A percentile compares a stretch with the other conserved stretches of the same genome.
phyloP scores from a whole-genome alignment of 1,284 basidiomycete genomes.

The Pseudozyma thailandica region DNA sequence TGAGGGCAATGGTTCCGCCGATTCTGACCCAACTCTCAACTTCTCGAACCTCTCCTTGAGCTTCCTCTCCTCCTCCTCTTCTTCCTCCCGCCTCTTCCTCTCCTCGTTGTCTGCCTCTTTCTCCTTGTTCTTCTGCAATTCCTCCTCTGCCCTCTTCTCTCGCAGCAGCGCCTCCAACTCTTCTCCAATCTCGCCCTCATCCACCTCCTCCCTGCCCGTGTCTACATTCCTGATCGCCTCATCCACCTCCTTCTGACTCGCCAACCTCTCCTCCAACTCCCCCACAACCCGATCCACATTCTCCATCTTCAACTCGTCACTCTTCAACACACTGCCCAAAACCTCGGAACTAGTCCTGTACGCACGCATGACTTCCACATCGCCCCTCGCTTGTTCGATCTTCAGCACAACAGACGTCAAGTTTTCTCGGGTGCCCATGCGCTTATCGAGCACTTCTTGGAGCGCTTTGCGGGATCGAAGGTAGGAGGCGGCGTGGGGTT shows the following conservation, averaged over 20 bases:
- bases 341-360: conserved; percentile 85
- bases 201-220: conserved; percentile 64
- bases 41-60: conserved; percentile 12
- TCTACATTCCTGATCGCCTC: conserved; percentile 74
- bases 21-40: conserved; percentile 1
- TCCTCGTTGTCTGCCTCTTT: conserved; percentile 22
- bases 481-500: conserved; percentile 78
- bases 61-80: neutral
- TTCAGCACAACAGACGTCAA: conserved; percentile 80
- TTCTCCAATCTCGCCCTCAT: conserved; percentile 6
- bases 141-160: conserved; percentile 8
- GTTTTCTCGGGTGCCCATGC: conserved; percentile 78
- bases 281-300: conserved; percentile 87
- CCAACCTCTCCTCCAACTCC: conserved; percentile 81
- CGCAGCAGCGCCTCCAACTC: conserved; percentile 11
- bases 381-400: conserved; percentile 86
- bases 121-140: conserved; percentile 1
- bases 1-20: neutral
- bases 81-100: conserved; percentile 17
- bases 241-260: conserved; percentile 83
- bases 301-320: conserved; percentile 81
- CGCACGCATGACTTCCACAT: conserved; percentile 87
- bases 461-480: conserved; percentile 82
- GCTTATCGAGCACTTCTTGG: conserved; percentile 80
- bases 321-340: conserved; percentile 78